Evolutionary conservation across 2,329 filamentous ascomycete species (phyloP).

Genomic region (Coniochaeta sp.): DNA sequence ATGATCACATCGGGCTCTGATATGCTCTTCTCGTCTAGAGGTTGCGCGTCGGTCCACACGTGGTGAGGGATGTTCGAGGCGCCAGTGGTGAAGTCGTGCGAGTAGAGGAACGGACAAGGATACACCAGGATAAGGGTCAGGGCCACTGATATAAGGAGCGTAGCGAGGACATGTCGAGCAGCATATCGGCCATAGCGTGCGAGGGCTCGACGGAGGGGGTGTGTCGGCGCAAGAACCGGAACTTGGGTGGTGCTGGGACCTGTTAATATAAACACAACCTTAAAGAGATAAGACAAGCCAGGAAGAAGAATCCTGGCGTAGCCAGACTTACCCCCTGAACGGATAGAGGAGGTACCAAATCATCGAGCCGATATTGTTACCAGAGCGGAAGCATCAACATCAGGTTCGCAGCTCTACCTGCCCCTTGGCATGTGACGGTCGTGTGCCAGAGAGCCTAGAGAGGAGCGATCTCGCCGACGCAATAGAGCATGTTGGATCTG

Average conservation of each 20-base stretch:
- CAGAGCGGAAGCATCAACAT: neutral
- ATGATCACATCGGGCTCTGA: slow-evolving; percentile 65
- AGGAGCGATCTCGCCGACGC: neutral
- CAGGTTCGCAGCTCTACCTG: neutral
- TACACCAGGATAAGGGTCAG: slow-evolving; percentile 65
- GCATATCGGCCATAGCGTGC: slow-evolving; percentile 63
- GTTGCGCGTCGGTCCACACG: slow-evolving; percentile 71
- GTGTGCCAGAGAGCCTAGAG: neutral
- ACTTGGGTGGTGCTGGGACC: slow-evolving; percentile 62
- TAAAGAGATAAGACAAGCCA: neutral
- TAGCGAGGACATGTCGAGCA: slow-evolving; percentile 65
- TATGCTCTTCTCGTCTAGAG: slow-evolving; percentile 43
- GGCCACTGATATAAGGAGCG: slow-evolving; percentile 67
- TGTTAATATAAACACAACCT: slow-evolving; percentile 8
- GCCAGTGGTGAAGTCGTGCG: slow-evolving; percentile 63
- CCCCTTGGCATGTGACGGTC: neutral
- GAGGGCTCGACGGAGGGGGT: slow-evolving; percentile 59
- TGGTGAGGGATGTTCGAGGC: slow-evolving; percentile 68
- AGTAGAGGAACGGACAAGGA: slow-evolving; percentile 68
- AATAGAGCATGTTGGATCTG: neutral
- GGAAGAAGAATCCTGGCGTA: slow-evolving; percentile 5
- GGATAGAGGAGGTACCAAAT: slow-evolving; percentile 75
- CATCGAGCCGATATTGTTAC: slow-evolving; percentile 34
- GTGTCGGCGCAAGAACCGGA: slow-evolving; percentile 54
- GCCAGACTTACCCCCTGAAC: slow-evolving; percentile 59